Conservation (phyloP, 306 rosid genomes). For the Hylodesmum podocarpum region DNA sequence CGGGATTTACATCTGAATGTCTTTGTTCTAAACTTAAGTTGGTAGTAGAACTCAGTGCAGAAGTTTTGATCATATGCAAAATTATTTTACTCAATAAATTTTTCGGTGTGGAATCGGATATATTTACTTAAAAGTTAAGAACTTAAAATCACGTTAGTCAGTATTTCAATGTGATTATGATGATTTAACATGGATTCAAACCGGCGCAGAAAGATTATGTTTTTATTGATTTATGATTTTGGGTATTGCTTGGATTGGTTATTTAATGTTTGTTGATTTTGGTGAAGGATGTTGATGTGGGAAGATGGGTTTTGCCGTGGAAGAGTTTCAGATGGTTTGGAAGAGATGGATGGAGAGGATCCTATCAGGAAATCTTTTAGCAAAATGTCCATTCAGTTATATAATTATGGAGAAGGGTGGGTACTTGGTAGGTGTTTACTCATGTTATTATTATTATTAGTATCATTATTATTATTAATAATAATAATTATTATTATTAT, state of each 20-base stretch:
- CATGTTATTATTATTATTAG: constrained; percentile 32
- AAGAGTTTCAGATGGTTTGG: constrained; percentile 67
- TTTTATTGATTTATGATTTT: neutral
- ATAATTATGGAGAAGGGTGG: constrained; percentile 99
- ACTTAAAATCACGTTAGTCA: neutral
- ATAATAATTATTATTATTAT: constrained; percentile 16
- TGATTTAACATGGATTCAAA: neutral
- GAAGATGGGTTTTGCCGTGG: constrained; percentile 97
- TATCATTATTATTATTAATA: neutral
- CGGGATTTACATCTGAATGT: neutral
- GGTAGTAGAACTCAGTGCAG: neutral
- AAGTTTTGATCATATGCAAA: neutral
- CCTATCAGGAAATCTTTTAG: constrained; percentile 86
- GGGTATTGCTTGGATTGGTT: neutral
- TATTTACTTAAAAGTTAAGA: too few species aligned
- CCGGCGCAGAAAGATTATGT: neutral
- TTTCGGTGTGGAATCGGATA: neutral
- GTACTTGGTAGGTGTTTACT: constrained; percentile 87
- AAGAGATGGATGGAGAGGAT: constrained; percentile 84
- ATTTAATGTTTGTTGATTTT: neutral
- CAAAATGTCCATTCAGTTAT: constrained; percentile 95
- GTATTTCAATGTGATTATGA: neutral
- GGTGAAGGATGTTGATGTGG: constrained; percentile 96
- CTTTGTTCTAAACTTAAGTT: neutral
- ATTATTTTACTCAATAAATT: neutral